Base-by-base conservation (phyloP, 2,329 filamentous ascomycete species). In the Sarocladium strictum region DNA sequence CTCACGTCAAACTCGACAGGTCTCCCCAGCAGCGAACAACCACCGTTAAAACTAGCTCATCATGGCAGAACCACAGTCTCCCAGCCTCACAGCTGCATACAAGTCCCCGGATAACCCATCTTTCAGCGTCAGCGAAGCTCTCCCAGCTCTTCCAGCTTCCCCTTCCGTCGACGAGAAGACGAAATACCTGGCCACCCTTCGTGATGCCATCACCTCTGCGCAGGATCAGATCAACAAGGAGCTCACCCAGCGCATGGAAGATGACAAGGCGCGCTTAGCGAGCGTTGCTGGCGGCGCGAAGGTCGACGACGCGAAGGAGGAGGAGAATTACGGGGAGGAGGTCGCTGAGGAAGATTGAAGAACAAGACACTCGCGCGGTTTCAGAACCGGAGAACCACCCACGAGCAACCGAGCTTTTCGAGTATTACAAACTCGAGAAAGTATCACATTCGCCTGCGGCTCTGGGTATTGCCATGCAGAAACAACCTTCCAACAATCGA, bases 291-390 rank as follows among this genome's bases (percentile, higher is more conserved):
- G 53, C 17, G 63, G 58, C 52, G 62, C 57, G 47, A 62, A 56
- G 9, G 63, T 75, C 10, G 77, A 83, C 57, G 81, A 85, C 57
- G 75, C 69, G 11, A 78, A 79, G 58, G 83, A 85, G 64, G 88
- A 90, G 65, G 83, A 89, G 63, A 87, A 91, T 65, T 96, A 96
- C 66, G 91, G 90, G 49, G 91, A 96, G 69, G 90, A 96, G 67
- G 81, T 85, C 12, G 84, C 86, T 51, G 85, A 88, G 40, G 80
- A 80, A 32, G 67, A 69, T 24, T 68, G 61, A 65, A 29, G 17
- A 7, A 41, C 54, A 15, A 7, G 27, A 37, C n/a, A n/a, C n/a
- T n/a, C n/a, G n/a, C n/a, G 23, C 11, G 26, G 10, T 38, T 38
- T 7, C 5, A 15, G 17, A 9, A 32, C 29, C 29, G 29, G 6